Evolutionary conservation across 345 rosid genomes (phyloP).

Genomic region (Punica granatum): DNA sequence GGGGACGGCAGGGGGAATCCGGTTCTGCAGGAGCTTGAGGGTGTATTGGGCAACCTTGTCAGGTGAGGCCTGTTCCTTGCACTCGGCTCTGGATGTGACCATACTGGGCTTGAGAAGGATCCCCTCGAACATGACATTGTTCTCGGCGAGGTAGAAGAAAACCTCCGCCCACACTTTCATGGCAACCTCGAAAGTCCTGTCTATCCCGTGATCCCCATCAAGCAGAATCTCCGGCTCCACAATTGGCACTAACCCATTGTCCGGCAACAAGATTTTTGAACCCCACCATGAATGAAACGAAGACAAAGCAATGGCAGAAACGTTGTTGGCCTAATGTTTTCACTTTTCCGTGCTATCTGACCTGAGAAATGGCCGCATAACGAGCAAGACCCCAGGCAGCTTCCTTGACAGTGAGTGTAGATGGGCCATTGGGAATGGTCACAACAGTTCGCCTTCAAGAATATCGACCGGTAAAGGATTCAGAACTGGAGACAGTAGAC

Average conservation of each 20-base stretch:
- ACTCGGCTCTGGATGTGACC: constrained; percentile 95
- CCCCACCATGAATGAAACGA: too few relatives aligned
- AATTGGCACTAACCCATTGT: constrained; percentile 82
- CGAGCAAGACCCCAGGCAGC: constrained; percentile 99
- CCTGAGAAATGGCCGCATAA: constrained; percentile 90
- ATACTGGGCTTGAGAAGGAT: constrained; percentile 93
- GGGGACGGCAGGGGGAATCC: constrained; percentile 30
- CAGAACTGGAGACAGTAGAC: not conserved
- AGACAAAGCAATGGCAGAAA: too few relatives aligned
- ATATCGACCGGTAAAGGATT: not conserved
- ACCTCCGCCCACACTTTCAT: constrained; percentile 83
- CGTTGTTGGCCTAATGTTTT: too few relatives aligned
- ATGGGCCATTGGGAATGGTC: constrained; percentile 95
- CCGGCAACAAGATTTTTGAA: constrained; percentile 26
- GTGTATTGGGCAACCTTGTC: constrained; percentile 72
- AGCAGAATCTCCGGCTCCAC: constrained; percentile 95
- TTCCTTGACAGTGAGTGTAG: constrained; percentile 87
- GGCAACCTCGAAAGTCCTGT: constrained; percentile 79
- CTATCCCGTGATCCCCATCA: constrained; percentile 78
- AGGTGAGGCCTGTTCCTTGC: constrained; percentile 69
- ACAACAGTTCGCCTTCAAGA: constrained; percentile 74
- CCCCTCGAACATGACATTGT: constrained; percentile 82
- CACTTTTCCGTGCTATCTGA: too few relatives aligned
- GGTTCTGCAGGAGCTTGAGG: constrained; percentile 61
- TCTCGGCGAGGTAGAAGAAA: constrained; percentile 84